Evolutionary conservation across 345 rosid genomes (phyloP).

Genomic region (Mangifera indica): DNA sequence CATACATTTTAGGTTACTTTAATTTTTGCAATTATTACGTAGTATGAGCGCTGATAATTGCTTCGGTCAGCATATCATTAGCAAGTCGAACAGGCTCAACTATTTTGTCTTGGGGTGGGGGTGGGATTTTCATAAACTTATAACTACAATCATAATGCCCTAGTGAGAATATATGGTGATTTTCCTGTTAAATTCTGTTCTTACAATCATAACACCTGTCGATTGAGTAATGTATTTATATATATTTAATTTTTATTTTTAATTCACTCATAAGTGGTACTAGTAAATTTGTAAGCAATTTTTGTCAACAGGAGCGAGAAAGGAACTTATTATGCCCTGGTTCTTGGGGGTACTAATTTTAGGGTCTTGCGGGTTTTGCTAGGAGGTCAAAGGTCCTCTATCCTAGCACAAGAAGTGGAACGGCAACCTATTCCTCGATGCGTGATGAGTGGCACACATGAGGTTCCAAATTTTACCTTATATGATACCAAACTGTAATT

Average conservation of each 20-base stretch:
- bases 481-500: constrained; percentile 19
- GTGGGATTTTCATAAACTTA: background rate
- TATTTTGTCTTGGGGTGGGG: background rate
- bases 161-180: background rate
- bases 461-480: constrained; percentile 41
- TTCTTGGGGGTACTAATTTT: constrained; percentile 86
- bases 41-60: background rate
- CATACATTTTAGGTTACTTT: background rate
- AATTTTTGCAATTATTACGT: background rate
- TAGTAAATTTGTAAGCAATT: constrained; percentile 25
- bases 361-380: constrained; percentile 81
- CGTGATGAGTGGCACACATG: constrained; percentile 67
- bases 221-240: background rate
- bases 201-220: background rate
- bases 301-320: constrained; percentile 66
- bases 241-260: background rate
- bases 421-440: constrained; percentile 61
- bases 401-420: constrained; percentile 62
- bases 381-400: constrained; percentile 67
- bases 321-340: constrained; percentile 86
- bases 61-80: background rate
- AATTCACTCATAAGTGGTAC: constrained; percentile 8
- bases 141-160: background rate
- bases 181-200: background rate
- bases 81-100: background rate